Conservation (phyloP, 2,329 filamentous ascomycete genomes). For the Xenoacremonium recifei region DNA sequence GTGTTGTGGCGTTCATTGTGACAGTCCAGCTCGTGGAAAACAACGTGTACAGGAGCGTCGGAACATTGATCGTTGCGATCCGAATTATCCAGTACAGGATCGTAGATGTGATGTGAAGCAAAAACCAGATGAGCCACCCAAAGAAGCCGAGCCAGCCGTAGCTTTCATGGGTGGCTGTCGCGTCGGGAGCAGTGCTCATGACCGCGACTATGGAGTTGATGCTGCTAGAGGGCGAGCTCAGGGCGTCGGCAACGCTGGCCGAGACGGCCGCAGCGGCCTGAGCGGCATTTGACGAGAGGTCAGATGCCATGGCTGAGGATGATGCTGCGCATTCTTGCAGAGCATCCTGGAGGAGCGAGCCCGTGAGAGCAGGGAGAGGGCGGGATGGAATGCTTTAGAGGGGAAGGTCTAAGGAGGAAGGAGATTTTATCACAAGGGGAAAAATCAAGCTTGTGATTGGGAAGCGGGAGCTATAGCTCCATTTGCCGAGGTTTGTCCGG, state of each 20-base stretch:
- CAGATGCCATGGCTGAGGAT: slow-evolving; percentile 40
- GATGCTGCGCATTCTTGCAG: slow-evolving; percentile 28
- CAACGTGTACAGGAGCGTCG: slow-evolving; percentile 83
- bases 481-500: slow-evolving; percentile 25
- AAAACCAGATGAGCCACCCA: slow-evolving; percentile 52
- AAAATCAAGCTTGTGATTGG: slow-evolving; percentile 26
- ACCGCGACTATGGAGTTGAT: slow-evolving; percentile 34
- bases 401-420: slow-evolving; percentile 10
- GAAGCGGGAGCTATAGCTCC: slow-evolving; percentile 21
- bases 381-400: slow-evolving; percentile 8
- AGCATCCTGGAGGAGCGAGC: slow-evolving; percentile 36
- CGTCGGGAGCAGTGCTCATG: slow-evolving; percentile 34
- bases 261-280: slow-evolving; percentile 32
- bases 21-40: slow-evolving; percentile 93
- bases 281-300: slow-evolving; percentile 35
- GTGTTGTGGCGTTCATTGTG: slow-evolving; percentile 96
- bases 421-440: slow-evolving; percentile 21
- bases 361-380: slow-evolving; percentile 17
- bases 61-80: slow-evolving; percentile 83
- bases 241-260: slow-evolving; percentile 29
- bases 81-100: slow-evolving; percentile 77
- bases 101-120: slow-evolving; percentile 55
- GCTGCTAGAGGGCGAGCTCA: slow-evolving; percentile 25
- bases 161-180: slow-evolving; percentile 37
- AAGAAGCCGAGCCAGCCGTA: slow-evolving; percentile 59